Percentiles rank a stretch among this genome's conserved stretches.
Conservation (phyloP, 1,139 yeast species). For the Pichia sp. region DNA sequence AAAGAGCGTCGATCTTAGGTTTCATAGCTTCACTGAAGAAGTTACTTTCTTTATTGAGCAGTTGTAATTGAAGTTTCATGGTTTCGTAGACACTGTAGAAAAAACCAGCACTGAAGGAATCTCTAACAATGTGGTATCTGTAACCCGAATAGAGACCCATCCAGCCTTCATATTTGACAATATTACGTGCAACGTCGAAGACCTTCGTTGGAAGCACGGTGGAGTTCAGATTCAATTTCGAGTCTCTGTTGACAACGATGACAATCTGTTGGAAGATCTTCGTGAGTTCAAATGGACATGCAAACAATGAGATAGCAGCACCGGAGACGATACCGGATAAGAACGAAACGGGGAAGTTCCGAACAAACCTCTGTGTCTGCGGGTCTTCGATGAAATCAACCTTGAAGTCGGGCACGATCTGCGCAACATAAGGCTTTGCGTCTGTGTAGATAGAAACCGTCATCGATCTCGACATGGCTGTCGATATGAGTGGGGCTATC, state of each 20-base stretch:
- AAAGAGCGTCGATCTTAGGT: conserved; percentile 17
- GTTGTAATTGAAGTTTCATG: conserved; percentile 45
- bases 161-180: conserved; percentile 57
- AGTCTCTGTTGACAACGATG: conserved; percentile 38
- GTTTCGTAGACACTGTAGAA: conserved; percentile 79
- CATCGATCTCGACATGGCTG: conserved; percentile 63
- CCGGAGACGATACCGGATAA: conserved; percentile 70
- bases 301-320: conserved; percentile 58
- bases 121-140: conserved; percentile 64
- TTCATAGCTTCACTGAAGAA: conserved; percentile 8
- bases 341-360: conserved; percentile 66
- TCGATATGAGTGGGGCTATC: conserved; percentile 65
- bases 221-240: conserved; percentile 23
- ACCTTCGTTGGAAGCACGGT: conserved; percentile 41
- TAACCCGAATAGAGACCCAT: conserved; percentile 72
- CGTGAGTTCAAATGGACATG: conserved; percentile 86
- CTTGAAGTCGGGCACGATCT: conserved; percentile 9
- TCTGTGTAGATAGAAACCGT: conserved; percentile 66
- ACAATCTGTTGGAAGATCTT: conserved; percentile 78
- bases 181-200: conserved; percentile 46
- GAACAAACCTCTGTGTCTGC: conserved; percentile 26
- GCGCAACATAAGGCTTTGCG: conserved; percentile 47
- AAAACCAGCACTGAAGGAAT: conserved; percentile 67
- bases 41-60: conserved; percentile 28
- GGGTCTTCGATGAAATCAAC: not conserved